phyloP scores from a whole-genome alignment of 352 stramenopile genomes.

The Peronospora farinosa region DNA sequence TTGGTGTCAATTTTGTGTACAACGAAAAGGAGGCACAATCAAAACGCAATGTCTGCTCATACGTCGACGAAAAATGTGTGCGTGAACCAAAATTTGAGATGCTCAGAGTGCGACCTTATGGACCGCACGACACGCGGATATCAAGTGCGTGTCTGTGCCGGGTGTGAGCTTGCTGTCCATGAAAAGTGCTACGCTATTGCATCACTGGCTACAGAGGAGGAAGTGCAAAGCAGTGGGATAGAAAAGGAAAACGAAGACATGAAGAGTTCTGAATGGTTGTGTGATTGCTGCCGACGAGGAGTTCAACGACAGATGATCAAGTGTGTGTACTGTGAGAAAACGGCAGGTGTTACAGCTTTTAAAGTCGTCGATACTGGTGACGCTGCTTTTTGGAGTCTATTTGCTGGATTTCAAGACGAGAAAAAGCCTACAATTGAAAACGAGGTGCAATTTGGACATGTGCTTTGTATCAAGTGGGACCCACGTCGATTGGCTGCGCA shows the following conservation, averaged over 20 bases:
- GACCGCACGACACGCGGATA: conserved; percentile 5
- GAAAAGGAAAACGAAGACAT: background rate
- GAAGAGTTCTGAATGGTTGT: conserved; percentile 26
- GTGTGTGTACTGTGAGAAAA: conserved; percentile 46
- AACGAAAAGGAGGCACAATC: too few species aligned
- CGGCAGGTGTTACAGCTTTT: conserved; percentile 18
- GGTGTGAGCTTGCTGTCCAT: conserved; percentile 34
- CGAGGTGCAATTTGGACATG: conserved; percentile 29
- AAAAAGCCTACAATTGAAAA: background rate
- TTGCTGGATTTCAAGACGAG: conserved; percentile 2
- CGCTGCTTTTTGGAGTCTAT: conserved; percentile 20
- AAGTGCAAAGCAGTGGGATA: background rate
- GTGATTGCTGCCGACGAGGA: conserved; percentile 34
- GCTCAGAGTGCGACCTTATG: conserved; percentile 18
- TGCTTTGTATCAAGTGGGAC: conserved; percentile 49
- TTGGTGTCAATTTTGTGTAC: too few species aligned
- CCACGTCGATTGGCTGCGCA: conserved; percentile 28
- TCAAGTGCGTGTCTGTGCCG: conserved; percentile 25
- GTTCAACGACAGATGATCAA: conserved; percentile 11
- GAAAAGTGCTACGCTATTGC: conserved; percentile 28
- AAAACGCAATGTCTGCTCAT: too few species aligned
- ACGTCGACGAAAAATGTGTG: background rate
- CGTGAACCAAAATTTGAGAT: conserved; percentile 3
- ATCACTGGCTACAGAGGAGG: background rate
- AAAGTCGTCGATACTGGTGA: conserved; percentile 24